Percentiles rank a stretch among this genome's conserved stretches.
Conservation (phyloP, 2,329 filamentous ascomycete genomes). For the Cladophialophora bantiana region DNA sequence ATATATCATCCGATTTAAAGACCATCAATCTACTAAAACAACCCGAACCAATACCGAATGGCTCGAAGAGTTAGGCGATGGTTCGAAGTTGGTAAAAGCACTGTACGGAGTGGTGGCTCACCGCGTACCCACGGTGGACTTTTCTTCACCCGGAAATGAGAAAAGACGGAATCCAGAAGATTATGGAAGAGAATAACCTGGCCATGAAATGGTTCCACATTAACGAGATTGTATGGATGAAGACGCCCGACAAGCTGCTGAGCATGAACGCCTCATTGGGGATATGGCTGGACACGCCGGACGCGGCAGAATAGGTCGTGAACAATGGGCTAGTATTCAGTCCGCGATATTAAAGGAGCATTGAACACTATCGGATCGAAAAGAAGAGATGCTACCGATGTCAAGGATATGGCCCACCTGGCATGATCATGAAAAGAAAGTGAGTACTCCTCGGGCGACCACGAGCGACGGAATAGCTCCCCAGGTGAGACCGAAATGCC, state of each 20-base stretch:
- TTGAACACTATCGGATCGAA: slow-evolving; percentile 35
- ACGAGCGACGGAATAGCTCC: slow-evolving; percentile 36
- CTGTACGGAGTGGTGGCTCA: too few relatives aligned
- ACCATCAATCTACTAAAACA: too few relatives aligned
- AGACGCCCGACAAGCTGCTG: slow-evolving; percentile 36
- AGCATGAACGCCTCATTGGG: slow-evolving; percentile 39
- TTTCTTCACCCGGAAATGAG: too few relatives aligned
- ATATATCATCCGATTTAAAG: too few relatives aligned
- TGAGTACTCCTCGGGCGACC: slow-evolving; percentile 36
- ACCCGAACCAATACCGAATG: too few relatives aligned
- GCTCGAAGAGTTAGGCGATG: too few relatives aligned
- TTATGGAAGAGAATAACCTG: too few relatives aligned
- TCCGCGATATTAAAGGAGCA: slow-evolving; percentile 37
- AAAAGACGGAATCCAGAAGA: too few relatives aligned
- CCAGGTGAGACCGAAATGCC: slow-evolving; percentile 35
- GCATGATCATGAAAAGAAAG: slow-evolving; percentile 42
- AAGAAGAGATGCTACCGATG: slow-evolving; percentile 39
- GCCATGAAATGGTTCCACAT: slow-evolving; percentile 35
- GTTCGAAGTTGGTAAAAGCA: too few relatives aligned
- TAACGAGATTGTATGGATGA: slow-evolving; percentile 39
- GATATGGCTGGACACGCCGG: slow-evolving; percentile 40
- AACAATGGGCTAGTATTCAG: slow-evolving; percentile 38
- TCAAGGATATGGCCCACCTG: slow-evolving; percentile 40
- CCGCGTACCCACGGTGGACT: too few relatives aligned
- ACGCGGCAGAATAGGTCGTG: slow-evolving; percentile 40